Base-by-base conservation (phyloP, 2,329 filamentous ascomycete species). In the Venturia carpophila region DNA sequence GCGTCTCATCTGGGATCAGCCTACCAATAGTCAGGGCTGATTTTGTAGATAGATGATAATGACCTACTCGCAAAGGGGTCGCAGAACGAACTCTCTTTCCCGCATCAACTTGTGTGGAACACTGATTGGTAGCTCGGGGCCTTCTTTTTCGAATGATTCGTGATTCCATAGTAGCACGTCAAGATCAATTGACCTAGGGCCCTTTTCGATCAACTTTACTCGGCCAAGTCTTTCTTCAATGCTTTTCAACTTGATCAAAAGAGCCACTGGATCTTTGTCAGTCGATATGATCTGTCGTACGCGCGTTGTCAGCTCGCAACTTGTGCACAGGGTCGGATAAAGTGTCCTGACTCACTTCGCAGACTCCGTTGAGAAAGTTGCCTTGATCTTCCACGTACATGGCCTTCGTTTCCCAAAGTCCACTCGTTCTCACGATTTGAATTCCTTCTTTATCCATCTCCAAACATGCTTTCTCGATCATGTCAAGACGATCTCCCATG, bases 341-440 rank as follows among this genome's bases (percentile, higher is more conserved):
- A n/a, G 45, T 21, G 61, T 27, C 3, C 52, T 27, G 19, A 80
- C 85, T 74, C 75, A 95, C 92, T 86, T 96, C 90, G 75, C 91
- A 96, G 66, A 87, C 92, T 24, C 92, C 94, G 73, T 99, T 99
- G 60, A 97, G 79, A 73, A 99, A 99, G 39, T 85, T 84, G 68
- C 87, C 87, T 75, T 99, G 94, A 68, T 97, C 89, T 68, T 89
- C 79, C 68, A 97, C 89, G 76, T 99, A 99, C 94, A 99, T 99
- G 27, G 94, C 91, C 70, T 91, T 87, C 3, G 93, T 99, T 78
- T 97, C 92, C 84, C 94, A 99, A 3, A 99, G 80, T 67, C 87
- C 88, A 75, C 93, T 97, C 0, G 93, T 96, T 70, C 87, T 83
- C 71, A 85, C 82, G 47, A 99, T 83, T 64, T 78, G 84, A 72